Base-by-base conservation (phyloP, 1,284 basidiomycete species). In the Rhodotorula sp. region DNA sequence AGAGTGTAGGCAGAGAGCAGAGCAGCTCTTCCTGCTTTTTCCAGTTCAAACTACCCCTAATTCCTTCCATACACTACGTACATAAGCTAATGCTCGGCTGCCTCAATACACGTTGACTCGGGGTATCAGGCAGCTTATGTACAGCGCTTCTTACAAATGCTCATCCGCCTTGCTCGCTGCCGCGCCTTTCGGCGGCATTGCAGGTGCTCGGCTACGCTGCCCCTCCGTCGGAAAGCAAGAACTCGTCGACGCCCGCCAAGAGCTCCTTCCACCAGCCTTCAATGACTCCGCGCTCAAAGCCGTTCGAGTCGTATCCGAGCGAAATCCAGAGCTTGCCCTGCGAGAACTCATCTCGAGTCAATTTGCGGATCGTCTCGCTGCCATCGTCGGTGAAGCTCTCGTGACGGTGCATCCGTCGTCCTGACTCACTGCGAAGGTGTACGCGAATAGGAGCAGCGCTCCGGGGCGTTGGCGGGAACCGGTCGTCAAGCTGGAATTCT, bases 381-480 rank as follows among this genome's bases (percentile, higher is more conserved):
- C 20, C 18, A 20, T 26, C 33, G 44, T 3, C 6, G n/a, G 48
- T 26, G 48, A 51, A 56, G 30, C 29, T 18, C 37, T 37, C 12
- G 37, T 37, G n/a, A 29, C n/a, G 48, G 37, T 37, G 8, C 37
- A 49, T 20, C 6, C 48, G 48, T 20, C 53, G 7, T 8, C 22
- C 29, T 33, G 78, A 79, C 86, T 87, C 2, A 87, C 87, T 24
- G 83, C 86, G 76, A 89, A 91, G 0, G 88, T 90, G 81, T 89
- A 91, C 18, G 86, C 87, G 72, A 90, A 91, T 26, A 93, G 79
- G 53, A 91, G 81, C 83, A 90, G 86, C 14, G 86, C 89, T 4
- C 89, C 87, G 0, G 84, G 75, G 3, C 89, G 85, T 78, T 91
- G 89, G 14, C 90, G 84, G 7, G 88, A 89, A 0, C 90, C 90